A percentile compares a stretch with the other conserved stretches of the same genome.
Conservation (phyloP, 768 basidiomycete genomes). For the Pleurotus sapidus region DNA sequence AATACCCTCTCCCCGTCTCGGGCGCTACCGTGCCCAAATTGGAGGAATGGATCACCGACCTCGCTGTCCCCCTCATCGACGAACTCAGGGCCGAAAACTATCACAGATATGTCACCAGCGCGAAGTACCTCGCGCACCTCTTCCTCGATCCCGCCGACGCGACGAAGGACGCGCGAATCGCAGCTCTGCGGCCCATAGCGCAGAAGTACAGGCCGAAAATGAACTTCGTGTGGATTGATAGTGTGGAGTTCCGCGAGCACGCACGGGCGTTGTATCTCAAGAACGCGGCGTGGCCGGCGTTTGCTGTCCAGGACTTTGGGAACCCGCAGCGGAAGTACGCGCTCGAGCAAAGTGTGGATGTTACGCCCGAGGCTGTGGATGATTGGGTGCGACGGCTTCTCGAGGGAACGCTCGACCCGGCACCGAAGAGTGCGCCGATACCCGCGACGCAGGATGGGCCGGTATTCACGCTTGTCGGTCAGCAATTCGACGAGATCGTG, state of each 20-base stretch:
- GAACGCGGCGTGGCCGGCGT: slow-evolving; percentile 87
- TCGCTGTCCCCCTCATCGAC: slow-evolving; percentile 85
- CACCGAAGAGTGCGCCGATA: slow-evolving; percentile 87
- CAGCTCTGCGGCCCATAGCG: slow-evolving; percentile 72
- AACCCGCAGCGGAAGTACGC: slow-evolving; percentile 87
- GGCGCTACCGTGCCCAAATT: slow-evolving; percentile 60
- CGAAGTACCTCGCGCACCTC: slow-evolving; percentile 89
- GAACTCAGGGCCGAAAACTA: slow-evolving; percentile 97
- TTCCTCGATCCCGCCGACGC: slow-evolving; percentile 82
- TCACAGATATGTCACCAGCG: slow-evolving; percentile 72
- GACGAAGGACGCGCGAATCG: slow-evolving; percentile 61
- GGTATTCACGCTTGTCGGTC: slow-evolving; percentile 82
- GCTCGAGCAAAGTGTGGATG: slow-evolving; percentile 60
- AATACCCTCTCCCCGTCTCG: slow-evolving; percentile 62
- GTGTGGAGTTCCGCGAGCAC: slow-evolving; percentile 92
- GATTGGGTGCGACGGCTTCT: slow-evolving; percentile 64
- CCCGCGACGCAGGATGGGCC: slow-evolving; percentile 81
- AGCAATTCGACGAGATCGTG: slow-evolving; percentile 84
- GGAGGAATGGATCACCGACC: slow-evolving; percentile 74
- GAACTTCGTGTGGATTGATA: slow-evolving; percentile 99
- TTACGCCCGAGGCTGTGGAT: slow-evolving; percentile 55
- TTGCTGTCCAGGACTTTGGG: slow-evolving; percentile 84
- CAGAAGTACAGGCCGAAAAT: slow-evolving; percentile 78
- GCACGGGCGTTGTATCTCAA: slow-evolving; percentile 89
- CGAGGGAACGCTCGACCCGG: slow-evolving; percentile 71